These are phyloP conservation scores for Aspergillus bridgeri DNA, from an alignment of 495 filamentous ascomycete genomes.

Conservation along the genomic window DNA sequence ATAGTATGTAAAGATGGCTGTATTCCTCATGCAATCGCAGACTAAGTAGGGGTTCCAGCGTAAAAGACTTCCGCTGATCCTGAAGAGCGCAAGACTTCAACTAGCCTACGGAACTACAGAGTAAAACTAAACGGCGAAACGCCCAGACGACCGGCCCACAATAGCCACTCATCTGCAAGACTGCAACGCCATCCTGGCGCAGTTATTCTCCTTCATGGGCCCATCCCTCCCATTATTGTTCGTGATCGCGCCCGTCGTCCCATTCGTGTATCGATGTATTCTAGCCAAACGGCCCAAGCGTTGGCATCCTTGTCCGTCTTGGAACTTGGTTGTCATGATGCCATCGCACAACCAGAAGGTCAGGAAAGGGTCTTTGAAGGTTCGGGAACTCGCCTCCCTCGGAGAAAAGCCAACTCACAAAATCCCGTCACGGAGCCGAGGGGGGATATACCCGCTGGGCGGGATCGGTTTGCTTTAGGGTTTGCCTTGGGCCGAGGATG, in stretches of 20 bases:
- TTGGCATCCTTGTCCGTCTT: not conserved
- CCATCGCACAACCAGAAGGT: not conserved
- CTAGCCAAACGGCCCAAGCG: not conserved
- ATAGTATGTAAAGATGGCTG: too few relatives aligned
- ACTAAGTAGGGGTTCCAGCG: too few relatives aligned
- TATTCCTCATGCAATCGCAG: too few relatives aligned
- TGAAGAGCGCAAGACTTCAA: too few relatives aligned
- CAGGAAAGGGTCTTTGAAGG: conserved; percentile 5
- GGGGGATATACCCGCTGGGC: not conserved
- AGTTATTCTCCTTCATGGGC: not conserved
- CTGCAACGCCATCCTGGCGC: not conserved
- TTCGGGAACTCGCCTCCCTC: not conserved
- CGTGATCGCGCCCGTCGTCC: conserved; percentile 4
- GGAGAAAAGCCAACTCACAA: not conserved
- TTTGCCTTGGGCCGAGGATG: not conserved
- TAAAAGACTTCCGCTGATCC: too few relatives aligned
- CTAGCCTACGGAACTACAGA: too few relatives aligned
- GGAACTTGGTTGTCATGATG: too few relatives aligned
- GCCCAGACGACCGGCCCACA: too few relatives aligned
- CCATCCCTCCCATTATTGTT: not conserved
- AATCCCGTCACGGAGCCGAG: not conserved
- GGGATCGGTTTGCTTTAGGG: conserved; percentile 3
- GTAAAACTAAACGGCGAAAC: too few relatives aligned
- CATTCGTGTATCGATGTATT: conserved; percentile 7
- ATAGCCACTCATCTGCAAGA: not conserved